Percentiles rank a stretch among this genome's conserved stretches.
Evolutionary conservation across 2,329 filamentous ascomycete genomes (phyloP).

Genomic region (Exophiala calicioides): DNA sequence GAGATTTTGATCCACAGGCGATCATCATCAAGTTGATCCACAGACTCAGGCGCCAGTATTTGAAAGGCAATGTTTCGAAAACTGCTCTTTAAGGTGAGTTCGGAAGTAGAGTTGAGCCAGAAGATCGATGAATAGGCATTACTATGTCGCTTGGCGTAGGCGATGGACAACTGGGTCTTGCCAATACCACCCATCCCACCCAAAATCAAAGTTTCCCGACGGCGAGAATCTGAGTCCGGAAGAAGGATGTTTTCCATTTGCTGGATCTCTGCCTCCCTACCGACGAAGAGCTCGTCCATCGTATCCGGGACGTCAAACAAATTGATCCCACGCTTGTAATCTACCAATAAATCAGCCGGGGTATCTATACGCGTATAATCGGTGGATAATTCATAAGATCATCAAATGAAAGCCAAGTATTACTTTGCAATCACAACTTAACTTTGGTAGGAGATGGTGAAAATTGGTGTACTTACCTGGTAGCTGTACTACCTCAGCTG

Average conservation of each 20-base stretch:
- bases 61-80: constrained; percentile 14
- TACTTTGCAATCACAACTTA: too few relatives aligned
- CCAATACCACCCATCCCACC: too few relatives aligned
- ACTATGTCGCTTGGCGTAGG: constrained; percentile 12
- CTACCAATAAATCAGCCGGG: neutral
- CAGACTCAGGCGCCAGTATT: constrained; percentile 4
- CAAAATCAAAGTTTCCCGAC: neutral
- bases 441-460: too few relatives aligned
- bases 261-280: neutral
- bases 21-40: neutral
- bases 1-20: neutral
- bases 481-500: too few relatives aligned
- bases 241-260: neutral
- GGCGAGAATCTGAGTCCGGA: constrained; percentile 2
- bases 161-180: neutral
- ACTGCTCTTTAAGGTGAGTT: constrained; percentile 40
- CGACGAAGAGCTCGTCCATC: neutral
- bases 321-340: neutral
- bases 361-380: too few relatives aligned
- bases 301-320: neutral
- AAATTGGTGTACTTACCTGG: too few relatives aligned
- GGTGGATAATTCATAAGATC: too few relatives aligned
- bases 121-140: constrained; percentile 43
- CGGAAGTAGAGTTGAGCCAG: constrained; percentile 47
- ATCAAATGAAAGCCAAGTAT: too few relatives aligned